Percentiles rank a stretch among this genome's conserved stretches.
These are phyloP conservation scores for Quercus suber DNA, from an alignment of 306 rosid genomes.

Conservation along the genomic window DNA sequence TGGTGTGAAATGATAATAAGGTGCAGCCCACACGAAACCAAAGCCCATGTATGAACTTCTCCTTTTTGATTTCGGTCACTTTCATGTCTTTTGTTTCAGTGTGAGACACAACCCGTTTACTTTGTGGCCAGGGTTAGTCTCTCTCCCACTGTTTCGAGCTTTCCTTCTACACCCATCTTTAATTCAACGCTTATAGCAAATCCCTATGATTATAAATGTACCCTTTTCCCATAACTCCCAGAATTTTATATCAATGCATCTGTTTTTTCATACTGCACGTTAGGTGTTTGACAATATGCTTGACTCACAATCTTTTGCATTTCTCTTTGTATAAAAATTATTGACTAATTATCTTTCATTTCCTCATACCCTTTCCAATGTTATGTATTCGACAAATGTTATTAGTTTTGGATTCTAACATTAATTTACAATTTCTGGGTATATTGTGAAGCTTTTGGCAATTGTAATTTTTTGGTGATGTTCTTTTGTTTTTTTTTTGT, in stretches of 20 bases:
- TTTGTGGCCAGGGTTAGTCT: too few species aligned
- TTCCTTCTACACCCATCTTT: not conserved
- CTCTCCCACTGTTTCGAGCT: too few species aligned
- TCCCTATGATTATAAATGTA: not conserved
- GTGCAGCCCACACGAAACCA: too few species aligned
- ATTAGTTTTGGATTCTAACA: too few species aligned
- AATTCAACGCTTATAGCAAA: not conserved
- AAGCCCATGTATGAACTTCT: too few species aligned
- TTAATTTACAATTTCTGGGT: not conserved
- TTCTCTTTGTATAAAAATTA: too few species aligned
- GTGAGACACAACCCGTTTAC: too few species aligned
- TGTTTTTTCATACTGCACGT: not conserved
- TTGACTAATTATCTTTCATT: not conserved
- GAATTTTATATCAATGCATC: too few species aligned
- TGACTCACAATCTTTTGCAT: not conserved
- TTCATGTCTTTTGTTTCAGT: too few species aligned
- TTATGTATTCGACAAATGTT: not conserved
- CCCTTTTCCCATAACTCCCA: not conserved
- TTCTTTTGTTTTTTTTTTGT: not conserved
- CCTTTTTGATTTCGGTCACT: too few species aligned
- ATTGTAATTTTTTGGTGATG: not conserved
- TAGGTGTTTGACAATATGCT: not conserved
- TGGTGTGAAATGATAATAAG: too few species aligned
- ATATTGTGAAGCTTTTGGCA: not conserved
- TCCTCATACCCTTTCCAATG: not conserved